Base-by-base conservation (phyloP, 176 grass and related monocot species). In the Carex cristatella region DNA sequence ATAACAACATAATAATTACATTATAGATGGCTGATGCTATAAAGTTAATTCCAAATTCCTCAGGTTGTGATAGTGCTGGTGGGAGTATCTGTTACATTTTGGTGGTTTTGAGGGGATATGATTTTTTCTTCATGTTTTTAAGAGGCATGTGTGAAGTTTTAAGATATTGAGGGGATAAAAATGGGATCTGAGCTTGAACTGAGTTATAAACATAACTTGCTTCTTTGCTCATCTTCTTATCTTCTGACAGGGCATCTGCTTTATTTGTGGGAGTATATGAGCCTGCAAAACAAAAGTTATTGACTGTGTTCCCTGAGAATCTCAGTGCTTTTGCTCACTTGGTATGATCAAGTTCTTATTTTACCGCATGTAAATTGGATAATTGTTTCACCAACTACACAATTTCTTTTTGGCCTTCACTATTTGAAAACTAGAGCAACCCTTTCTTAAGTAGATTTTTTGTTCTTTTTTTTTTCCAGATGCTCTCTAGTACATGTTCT, bases 211-310 rank as follows among this genome's bases (percentile, higher is more conserved):
- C 70, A 28, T 51, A 15, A 74, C 23, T 56, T 55, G 2, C 27
- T 78, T 81, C 12, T 63, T 81, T 81, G 59, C 61, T 65, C 40
- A 42, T 87, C 27, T 74, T 83, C 53, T 85, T 46, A 71, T 66
- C 38, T 76, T n/a, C 75, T 84, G 30, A 61, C 88, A 98, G 95
- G 75, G 93, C 93, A 49, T 98, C 95, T 92, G 95, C 95, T 53
- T 53, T 98, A 89, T 98, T 98, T 90, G 89, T 98, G 6, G 95
- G 95, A 61, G 88, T 94, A 89, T 98, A 98, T 69, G 95, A 98
- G 69, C 95, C 95, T 46, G 86, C 93, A 61, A 94, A 98, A 87
- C 84, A 85, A 84, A 98, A 93, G 68, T 84, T 98, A 68, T 76
- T 95, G 76, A 88, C 89, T 9, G 64, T 84, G 1, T 87, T 95